Evolutionary conservation across 345 rosid genomes (phyloP).

Genomic region (Euphorbia lathyris): DNA sequence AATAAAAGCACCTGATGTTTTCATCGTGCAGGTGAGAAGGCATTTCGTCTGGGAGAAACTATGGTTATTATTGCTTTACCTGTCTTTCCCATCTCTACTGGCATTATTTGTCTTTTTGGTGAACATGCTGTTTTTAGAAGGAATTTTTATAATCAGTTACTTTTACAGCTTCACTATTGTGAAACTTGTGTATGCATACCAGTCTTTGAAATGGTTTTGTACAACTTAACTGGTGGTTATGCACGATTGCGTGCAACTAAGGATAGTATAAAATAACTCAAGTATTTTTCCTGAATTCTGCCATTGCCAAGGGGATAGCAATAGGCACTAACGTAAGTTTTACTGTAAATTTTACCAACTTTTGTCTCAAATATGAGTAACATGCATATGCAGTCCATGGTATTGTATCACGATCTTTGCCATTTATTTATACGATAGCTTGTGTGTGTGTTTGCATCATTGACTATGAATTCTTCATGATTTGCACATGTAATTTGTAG

Average conservation of each 20-base stretch:
- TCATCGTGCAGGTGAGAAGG: constrained; percentile 75
- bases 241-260: not conserved
- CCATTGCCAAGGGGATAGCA: not conserved
- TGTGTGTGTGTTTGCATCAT: not conserved
- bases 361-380: not conserved
- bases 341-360: not conserved
- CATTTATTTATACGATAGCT: not conserved
- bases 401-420: not conserved
- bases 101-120: not conserved
- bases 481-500: not conserved
- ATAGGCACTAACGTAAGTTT: not conserved
- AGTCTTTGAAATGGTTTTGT: not conserved
- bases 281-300: not conserved
- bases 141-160: not conserved
- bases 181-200: not conserved
- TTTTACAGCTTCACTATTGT: not conserved
- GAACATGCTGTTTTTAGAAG: not conserved
- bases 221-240: not conserved
- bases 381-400: not conserved
- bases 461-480: not conserved
- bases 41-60: not conserved
- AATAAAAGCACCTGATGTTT: constrained; percentile 71
- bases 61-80: not conserved
- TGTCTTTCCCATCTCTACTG: not conserved
- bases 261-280: not conserved